These are phyloP conservation scores for Podospora didyma DNA, from an alignment of 495 filamentous ascomycete species.

Conservation along the genomic window DNA sequence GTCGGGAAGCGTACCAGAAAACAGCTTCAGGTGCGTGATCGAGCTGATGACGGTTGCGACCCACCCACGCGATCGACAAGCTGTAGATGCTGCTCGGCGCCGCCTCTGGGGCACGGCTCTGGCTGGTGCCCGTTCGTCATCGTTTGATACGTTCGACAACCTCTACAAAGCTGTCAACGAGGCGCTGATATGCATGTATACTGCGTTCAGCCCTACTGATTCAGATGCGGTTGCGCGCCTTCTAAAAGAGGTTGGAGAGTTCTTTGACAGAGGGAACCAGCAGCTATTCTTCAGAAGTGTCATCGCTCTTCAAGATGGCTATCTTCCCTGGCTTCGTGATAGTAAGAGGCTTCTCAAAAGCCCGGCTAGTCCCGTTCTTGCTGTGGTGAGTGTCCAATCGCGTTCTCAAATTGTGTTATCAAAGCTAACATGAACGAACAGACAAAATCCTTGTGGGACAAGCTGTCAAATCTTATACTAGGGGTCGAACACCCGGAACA, in stretches of 20 bases:
- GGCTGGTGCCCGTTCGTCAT: conserved; percentile 35
- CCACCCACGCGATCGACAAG: conserved; percentile 49
- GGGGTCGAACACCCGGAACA: conserved; percentile 27
- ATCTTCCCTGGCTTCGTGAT: conserved; percentile 61
- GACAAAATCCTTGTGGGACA: conserved; percentile 40
- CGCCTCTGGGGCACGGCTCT: conserved; percentile 56
- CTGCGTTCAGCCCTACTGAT: conserved; percentile 18
- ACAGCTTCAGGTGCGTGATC: conserved; percentile 27
- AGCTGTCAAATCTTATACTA: conserved; percentile 29
- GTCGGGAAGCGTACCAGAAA: conserved; percentile 1
- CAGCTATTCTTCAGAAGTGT: conserved; percentile 37
- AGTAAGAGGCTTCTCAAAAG: conserved; percentile 31
- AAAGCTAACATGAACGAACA: conserved; percentile 22
- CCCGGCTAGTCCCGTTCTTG: conserved; percentile 23
- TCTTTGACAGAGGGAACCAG: conserved; percentile 35
- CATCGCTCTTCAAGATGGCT: conserved; percentile 54
- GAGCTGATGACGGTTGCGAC: conserved; percentile 35
- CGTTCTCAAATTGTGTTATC: not conserved
- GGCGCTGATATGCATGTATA: conserved; percentile 44
- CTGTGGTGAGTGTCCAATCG: conserved; percentile 30
- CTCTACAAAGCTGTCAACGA: conserved; percentile 53
- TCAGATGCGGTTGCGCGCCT: conserved; percentile 23
- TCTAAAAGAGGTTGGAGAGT: conserved; percentile 31
- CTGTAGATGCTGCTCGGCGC: conserved; percentile 53
- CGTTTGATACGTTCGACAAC: conserved; percentile 57